Evolutionary conservation across 106 monocot species (phyloP), one percentile per base, ranked within the genome.

Genomic region (Acanthochlamys bracteata): DNA sequence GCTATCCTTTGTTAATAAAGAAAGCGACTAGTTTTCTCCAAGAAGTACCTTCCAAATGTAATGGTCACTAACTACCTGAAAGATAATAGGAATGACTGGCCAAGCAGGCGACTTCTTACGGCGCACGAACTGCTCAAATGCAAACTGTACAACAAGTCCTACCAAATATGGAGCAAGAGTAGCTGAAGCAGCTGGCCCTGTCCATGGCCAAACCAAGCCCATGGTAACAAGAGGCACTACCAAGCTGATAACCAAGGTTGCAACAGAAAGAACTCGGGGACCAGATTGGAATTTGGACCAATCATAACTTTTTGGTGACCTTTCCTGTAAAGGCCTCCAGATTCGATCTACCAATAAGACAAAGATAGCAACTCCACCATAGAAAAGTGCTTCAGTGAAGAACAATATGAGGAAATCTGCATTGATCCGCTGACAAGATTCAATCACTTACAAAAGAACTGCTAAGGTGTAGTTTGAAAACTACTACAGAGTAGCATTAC

Each of bases 121-220:
- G 15, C 77, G 76, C 39, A 86, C 76, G 76, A 86, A 94, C 65
- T 89, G 81, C 69, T 94, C 86, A 53, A 94, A 86, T 16, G 94
- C 84, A 73, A 90, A 94, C 57, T 94, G 94, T 15, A 94, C 89
- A 57, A 90, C 79, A 59, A 90, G 78, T 17, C 89, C 94, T 40
- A 90, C 94, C 15, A 94, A 52, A 80, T 94, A 94, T 41, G 94
- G 94, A 42, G 89, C 86, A 59, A 94, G 84, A 52, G 94, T 90
- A 54, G 94, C 94, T 71, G 94, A 94, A 59, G 94, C 89, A 53
- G 94, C 89, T 42, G 89, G 94, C 1, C 94, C 94, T 57, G 94
- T 94, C 94, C 94, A 94, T 25, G 94, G 90, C 94, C 94, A 94
- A 27, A 94, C 94, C 82, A 94, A 71, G 53, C 93, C 93, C 93